Evolutionary conservation across 164 flowering plant genomes (phyloP), one percentile per base, ranked within the genome.

Genomic region (Euptelea pleiosperma): DNA sequence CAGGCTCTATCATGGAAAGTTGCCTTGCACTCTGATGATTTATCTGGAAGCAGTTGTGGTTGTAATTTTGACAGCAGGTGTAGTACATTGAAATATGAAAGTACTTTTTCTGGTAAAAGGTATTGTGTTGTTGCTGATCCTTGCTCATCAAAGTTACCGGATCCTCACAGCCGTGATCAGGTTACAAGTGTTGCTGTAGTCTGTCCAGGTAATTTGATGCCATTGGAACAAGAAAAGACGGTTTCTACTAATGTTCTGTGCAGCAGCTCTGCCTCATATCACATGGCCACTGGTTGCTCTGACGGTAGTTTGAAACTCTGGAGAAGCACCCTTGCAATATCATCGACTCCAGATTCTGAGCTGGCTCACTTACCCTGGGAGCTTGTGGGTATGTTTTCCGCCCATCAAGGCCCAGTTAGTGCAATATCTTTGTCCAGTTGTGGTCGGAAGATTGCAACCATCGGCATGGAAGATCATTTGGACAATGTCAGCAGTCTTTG

Each of bases 241-340:
- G 55, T 36, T 72, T 59, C 58, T 30, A 40, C 55, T 18, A 50
- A 61, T 80, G 78, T 60, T 57, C 44, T 50, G 36, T 64, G 52
- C 44, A 29, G 55, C 57, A 58, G 52, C 34, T 33, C 56, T 73
- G 71, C 76, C 29, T 54, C 81, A 55, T 94, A 79, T 75, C 85
- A 73, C 53, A 69, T 94, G 82, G 93, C 84, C 43, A 86, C 96
- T 26, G 97, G 97, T 58, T 83, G 61, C 64, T 52, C 71, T 67
- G 82, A 89, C 78, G 99, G 99, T 55, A 81, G 60, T 55, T 42
- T 89, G 63, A 91, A 78, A 70, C 70, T 94, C 31, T 94, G 97
- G 97, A 86, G 81, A 73, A 81, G 81, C 68, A 67, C 45, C 39
- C 19, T 47, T 45, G 62, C 65, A 29, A 56, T 60, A 35, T 25